phyloP scores from a whole-genome alignment of 805 yeast species.

The Wickerhamiella cacticola region DNA sequence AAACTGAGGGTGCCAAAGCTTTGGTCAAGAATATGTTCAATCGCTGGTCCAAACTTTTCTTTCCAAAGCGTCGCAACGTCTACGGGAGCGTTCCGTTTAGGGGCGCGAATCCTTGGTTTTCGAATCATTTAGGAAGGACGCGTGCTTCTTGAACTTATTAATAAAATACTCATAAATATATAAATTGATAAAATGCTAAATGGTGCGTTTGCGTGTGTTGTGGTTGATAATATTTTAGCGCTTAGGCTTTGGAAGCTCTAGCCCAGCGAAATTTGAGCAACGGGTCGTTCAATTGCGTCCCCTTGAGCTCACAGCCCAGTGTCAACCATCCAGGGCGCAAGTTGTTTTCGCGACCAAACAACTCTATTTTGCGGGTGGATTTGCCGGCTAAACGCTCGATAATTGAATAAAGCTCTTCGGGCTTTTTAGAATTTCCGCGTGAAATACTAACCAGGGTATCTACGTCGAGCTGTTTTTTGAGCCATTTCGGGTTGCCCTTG shows the following conservation, averaged over 20 bases:
- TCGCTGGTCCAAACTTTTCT: slow-evolving; percentile 19
- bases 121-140: slow-evolving; percentile 2
- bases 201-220: not conserved
- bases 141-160: not conserved
- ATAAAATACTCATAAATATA: not conserved
- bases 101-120: slow-evolving; percentile 18
- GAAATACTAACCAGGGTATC: slow-evolving; percentile 74
- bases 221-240: too few relatives aligned
- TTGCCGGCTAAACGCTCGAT: slow-evolving; percentile 75
- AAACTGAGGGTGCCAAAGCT: slow-evolving; percentile 13
- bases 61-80: slow-evolving; percentile 20
- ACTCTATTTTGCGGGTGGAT: slow-evolving; percentile 67
- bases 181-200: not conserved
- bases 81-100: slow-evolving; percentile 16
- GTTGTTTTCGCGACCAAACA: slow-evolving; percentile 81
- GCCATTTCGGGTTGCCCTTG: slow-evolving; percentile 70
- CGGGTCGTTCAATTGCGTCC: slow-evolving; percentile 16
- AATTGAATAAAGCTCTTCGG: slow-evolving; percentile 79
- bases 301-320: slow-evolving; percentile 21
- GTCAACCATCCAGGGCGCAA: slow-evolving; percentile 81
- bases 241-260: not conserved
- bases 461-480: slow-evolving; percentile 51
- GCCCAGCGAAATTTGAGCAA: slow-evolving; percentile 12
- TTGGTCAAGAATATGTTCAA: slow-evolving; percentile 16
- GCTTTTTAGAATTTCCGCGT: slow-evolving; percentile 80